Percentiles rank a stretch among this genome's conserved stretches.
Evolutionary conservation across 2,329 filamentous ascomycete species (phyloP).

Genomic region (Tolypocladium tropicale): DNA sequence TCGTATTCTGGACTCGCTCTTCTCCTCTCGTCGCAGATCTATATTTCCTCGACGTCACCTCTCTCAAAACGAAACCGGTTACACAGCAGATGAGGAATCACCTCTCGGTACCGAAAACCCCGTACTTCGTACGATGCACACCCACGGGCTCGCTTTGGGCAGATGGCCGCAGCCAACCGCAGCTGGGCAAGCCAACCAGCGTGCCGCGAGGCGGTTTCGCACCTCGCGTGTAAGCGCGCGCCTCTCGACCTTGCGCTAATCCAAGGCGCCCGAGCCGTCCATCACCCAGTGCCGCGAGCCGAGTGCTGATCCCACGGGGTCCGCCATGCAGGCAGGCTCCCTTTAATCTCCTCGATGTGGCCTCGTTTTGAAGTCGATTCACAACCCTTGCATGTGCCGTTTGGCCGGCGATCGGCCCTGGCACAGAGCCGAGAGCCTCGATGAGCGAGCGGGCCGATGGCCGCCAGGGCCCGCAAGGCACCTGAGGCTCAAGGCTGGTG

Average conservation of each 20-base stretch:
- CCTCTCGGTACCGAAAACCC: too few relatives aligned
- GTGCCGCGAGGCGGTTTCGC: not conserved
- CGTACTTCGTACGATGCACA: not conserved
- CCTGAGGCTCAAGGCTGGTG: too few relatives aligned
- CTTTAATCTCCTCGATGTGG: not conserved
- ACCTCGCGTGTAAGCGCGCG: slow-evolving; percentile 6
- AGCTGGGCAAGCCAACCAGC: not conserved
- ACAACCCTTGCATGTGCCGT: not conserved
- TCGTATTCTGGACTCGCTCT: too few relatives aligned
- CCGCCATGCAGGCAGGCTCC: not conserved
- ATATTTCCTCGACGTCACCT: not conserved
- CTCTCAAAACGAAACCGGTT: not conserved
- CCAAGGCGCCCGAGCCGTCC: not conserved
- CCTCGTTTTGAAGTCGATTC: not conserved
- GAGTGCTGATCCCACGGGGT: not conserved
- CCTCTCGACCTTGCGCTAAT: not conserved
- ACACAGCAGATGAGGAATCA: not conserved
- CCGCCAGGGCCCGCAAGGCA: too few relatives aligned
- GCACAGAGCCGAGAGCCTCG: not conserved
- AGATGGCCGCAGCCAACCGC: not conserved
- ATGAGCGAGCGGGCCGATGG: too few relatives aligned
- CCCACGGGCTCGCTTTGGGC: not conserved
- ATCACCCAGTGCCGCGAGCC: not conserved
- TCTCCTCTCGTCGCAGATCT: not conserved
- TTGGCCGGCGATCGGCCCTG: not conserved